phyloP scores from a whole-genome alignment of 257 asterid genomes.

The Solanum raphanifolium region DNA sequence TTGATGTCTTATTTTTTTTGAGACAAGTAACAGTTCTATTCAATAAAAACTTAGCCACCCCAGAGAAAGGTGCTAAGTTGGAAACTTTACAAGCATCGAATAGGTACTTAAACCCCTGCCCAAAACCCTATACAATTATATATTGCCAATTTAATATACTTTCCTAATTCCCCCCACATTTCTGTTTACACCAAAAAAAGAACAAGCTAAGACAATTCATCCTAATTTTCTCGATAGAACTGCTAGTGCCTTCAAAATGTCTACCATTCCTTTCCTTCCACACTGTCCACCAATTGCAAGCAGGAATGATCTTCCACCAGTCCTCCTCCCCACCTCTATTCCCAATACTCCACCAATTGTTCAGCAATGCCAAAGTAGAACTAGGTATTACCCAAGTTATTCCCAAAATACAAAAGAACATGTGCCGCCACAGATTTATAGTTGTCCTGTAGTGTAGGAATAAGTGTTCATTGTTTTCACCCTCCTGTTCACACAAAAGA shows the following conservation, averaged over 20 bases:
- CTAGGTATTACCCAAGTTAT: neutral
- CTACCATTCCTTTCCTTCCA: neutral
- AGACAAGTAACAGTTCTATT: too few relatives aligned
- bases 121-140: too few relatives aligned
- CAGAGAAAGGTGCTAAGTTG: too few relatives aligned
- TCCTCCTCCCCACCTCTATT: neutral
- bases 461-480: neutral
- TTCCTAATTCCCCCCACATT: too few relatives aligned
- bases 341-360: neutral
- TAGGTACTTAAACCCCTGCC: too few relatives aligned
- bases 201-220: neutral
- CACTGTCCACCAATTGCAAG: neutral
- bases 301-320: neutral
- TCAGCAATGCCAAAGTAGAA: neutral
- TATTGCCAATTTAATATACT: too few relatives aligned
- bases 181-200: neutral
- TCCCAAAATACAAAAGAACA: neutral
- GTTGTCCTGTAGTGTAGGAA: too few relatives aligned
- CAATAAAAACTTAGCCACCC: too few relatives aligned
- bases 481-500: neutral
- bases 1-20: neutral
- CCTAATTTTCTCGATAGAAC: neutral
- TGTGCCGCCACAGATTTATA: neutral
- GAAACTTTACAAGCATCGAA: too few relatives aligned
- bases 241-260: neutral